Evolutionary conservation across 495 filamentous ascomycete species (phyloP).

Genomic region (Friedmanniomyces endolithicus): DNA sequence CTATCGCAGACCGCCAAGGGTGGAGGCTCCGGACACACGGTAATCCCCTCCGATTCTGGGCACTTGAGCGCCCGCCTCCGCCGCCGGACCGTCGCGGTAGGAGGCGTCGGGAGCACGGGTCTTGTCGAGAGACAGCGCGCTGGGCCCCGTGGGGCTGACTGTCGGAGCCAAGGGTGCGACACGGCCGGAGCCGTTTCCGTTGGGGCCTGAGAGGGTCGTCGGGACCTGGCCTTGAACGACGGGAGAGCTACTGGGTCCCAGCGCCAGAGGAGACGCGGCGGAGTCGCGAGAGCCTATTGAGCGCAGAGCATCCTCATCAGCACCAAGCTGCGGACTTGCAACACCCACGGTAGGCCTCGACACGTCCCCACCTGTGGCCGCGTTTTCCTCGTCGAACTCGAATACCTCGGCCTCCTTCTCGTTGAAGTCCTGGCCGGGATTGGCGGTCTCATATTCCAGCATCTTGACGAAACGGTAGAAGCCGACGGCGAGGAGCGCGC

Average conservation of each 20-base stretch:
- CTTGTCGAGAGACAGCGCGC: neutral
- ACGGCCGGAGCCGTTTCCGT: neutral
- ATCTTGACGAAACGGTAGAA: constrained; percentile 37
- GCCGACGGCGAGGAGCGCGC: constrained; percentile 27
- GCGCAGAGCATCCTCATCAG: neutral
- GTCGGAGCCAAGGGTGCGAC: neutral
- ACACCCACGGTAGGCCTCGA: constrained; percentile 7
- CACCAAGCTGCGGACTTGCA: neutral
- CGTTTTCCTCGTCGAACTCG: constrained; percentile 24
- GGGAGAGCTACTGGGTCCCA: neutral
- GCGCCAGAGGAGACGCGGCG: neutral
- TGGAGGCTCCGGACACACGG: constrained; percentile 7
- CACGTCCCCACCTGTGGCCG: constrained; percentile 20
- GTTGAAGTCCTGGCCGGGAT: constrained; percentile 55
- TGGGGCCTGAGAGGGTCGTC: neutral
- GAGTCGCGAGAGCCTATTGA: neutral
- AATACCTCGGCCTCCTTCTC: constrained; percentile 22
- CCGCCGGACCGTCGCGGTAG: constrained; percentile 7
- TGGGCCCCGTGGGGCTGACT: neutral
- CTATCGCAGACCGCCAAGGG: constrained; percentile 1
- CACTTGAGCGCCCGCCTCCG: neutral
- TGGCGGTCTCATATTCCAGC: constrained; percentile 64
- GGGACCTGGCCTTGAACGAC: neutral
- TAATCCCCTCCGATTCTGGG: neutral
- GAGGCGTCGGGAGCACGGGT: neutral